Evolutionary conservation across 495 filamentous ascomycete genomes (phyloP).

Genomic region (Lophium mytilinum): DNA sequence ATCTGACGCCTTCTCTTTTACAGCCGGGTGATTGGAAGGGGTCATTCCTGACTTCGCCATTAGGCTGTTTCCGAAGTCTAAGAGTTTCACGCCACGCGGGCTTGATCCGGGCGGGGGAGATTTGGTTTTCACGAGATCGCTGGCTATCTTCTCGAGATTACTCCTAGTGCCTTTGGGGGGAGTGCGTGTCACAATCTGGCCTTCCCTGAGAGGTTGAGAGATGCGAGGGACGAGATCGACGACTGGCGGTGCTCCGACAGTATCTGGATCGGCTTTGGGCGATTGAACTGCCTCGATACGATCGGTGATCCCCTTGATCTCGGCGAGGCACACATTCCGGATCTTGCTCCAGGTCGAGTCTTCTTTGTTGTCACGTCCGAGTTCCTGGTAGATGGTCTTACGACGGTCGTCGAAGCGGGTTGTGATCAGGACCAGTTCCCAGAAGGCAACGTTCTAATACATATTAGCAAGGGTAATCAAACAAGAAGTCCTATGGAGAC

Average conservation of each 20-base stretch:
- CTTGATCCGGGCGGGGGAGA: slow-evolving; percentile 14
- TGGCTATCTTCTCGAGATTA: slow-evolving; percentile 46
- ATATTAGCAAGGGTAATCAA: not conserved
- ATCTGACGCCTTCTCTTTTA: not conserved
- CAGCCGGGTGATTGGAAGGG: too few relatives aligned
- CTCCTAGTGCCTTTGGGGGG: slow-evolving; percentile 43
- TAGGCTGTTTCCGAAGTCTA: slow-evolving; percentile 17
- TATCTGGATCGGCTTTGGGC: slow-evolving; percentile 23
- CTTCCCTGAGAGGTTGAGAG: slow-evolving; percentile 33
- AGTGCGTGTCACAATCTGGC: slow-evolving; percentile 47
- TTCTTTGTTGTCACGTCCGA: slow-evolving; percentile 59
- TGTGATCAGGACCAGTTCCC: slow-evolving; percentile 78
- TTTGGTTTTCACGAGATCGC: slow-evolving; percentile 45
- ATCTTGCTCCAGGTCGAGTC: slow-evolving; percentile 78
- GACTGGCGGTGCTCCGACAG: slow-evolving; percentile 38
- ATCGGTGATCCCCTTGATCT: slow-evolving; percentile 56
- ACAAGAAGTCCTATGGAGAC: slow-evolving; percentile 1
- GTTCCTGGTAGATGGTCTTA: slow-evolving; percentile 77
- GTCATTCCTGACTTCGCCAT: not conserved
- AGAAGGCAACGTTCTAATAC: slow-evolving; percentile 61
- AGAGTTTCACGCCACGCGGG: not conserved
- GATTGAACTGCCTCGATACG: slow-evolving; percentile 50
- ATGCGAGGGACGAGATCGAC: slow-evolving; percentile 26
- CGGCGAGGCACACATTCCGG: slow-evolving; percentile 52
- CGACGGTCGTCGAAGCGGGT: slow-evolving; percentile 63